A percentile compares a stretch with the other conserved stretches of the same genome.
phyloP scores from a whole-genome alignment of 768 basidiomycete species.

The Trametes maxima region DNA sequence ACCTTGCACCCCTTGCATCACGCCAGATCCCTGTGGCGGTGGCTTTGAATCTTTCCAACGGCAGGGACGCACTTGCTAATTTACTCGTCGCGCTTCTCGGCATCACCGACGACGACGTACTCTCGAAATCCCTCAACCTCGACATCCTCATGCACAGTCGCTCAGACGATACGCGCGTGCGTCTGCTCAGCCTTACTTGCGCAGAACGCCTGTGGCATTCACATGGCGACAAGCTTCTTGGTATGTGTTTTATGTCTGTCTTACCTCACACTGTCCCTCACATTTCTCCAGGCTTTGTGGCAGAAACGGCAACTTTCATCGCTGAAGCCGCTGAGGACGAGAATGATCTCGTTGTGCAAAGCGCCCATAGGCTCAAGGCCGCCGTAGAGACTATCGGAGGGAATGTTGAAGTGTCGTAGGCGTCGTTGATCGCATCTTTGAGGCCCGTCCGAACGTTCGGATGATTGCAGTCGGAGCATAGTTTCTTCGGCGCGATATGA shows the following conservation, averaged over 20 bases:
- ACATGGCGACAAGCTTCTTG: constrained; percentile 74
- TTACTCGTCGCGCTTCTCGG: constrained; percentile 61
- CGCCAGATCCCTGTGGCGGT: constrained; percentile 62
- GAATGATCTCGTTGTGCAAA: constrained; percentile 76
- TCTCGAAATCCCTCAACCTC: constrained; percentile 83
- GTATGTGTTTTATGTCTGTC: constrained; percentile 41
- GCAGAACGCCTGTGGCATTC: constrained; percentile 74
- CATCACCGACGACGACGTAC: constrained; percentile 51
- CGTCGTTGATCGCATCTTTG: background rate
- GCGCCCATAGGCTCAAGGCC: constrained; percentile 67
- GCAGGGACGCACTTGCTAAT: constrained; percentile 46
- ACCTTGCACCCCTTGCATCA: constrained; percentile 59
- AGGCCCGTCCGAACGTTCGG: no score
- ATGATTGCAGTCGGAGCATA: no score
- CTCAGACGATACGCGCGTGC: constrained; percentile 71
- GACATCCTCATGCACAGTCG: constrained; percentile 87
- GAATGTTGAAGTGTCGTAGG: constrained; percentile 39
- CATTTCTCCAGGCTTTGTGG: constrained; percentile 58
- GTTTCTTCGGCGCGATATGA: no score
- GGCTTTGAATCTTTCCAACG: constrained; percentile 39
- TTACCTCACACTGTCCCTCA: background rate
- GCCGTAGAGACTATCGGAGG: constrained; percentile 75
- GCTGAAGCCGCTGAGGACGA: constrained; percentile 89
- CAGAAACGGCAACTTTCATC: constrained; percentile 85
- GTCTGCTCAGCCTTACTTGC: constrained; percentile 70